A percentile compares a stretch with the other conserved stretches of the same genome.
phyloP scores from a whole-genome alignment of 495 filamentous ascomycete genomes.

The Hypoxylon fuscum region DNA sequence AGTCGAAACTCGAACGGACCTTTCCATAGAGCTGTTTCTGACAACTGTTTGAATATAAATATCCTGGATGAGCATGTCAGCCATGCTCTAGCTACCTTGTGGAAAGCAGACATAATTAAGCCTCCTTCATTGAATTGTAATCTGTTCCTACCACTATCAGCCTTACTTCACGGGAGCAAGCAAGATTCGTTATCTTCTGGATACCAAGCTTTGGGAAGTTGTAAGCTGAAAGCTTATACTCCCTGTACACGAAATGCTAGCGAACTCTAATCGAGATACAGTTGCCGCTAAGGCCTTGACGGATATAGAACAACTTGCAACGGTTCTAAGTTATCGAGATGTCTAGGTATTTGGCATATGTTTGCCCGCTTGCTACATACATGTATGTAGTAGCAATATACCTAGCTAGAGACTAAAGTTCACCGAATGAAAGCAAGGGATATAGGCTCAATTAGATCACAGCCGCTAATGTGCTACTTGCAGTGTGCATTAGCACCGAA shows the following conservation, averaged over 20 bases:
- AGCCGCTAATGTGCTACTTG: slow-evolving; percentile 13
- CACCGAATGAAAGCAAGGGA: slow-evolving; percentile 27
- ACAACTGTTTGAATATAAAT: too few relatives aligned
- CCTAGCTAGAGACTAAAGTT: slow-evolving; percentile 4
- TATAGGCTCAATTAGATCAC: slow-evolving; percentile 17
- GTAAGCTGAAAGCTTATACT: not conserved
- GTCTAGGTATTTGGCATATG: slow-evolving; percentile 8
- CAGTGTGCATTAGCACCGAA: slow-evolving; percentile 25
- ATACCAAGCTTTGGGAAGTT: not conserved
- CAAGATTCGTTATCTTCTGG: not conserved
- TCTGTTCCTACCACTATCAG: not conserved
- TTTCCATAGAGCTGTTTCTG: slow-evolving; percentile 21
- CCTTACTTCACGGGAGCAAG: not conserved
- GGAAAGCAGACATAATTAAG: too few relatives aligned
- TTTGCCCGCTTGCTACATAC: slow-evolving; percentile 23
- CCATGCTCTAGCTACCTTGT: too few relatives aligned
- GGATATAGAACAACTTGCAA: not conserved
- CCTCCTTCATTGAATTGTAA: not conserved
- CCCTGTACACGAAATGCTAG: slow-evolving; percentile 1
- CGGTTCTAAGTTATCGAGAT: not conserved
- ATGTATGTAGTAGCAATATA: too few relatives aligned
- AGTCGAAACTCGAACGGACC: slow-evolving; percentile 12
- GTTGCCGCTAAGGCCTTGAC: slow-evolving; percentile 2
- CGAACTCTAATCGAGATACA: not conserved
- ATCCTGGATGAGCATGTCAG: too few relatives aligned